These are phyloP conservation scores for Theileria equi DNA, from an alignment of 169 alveolate genomes.

Conservation along the genomic window DNA sequence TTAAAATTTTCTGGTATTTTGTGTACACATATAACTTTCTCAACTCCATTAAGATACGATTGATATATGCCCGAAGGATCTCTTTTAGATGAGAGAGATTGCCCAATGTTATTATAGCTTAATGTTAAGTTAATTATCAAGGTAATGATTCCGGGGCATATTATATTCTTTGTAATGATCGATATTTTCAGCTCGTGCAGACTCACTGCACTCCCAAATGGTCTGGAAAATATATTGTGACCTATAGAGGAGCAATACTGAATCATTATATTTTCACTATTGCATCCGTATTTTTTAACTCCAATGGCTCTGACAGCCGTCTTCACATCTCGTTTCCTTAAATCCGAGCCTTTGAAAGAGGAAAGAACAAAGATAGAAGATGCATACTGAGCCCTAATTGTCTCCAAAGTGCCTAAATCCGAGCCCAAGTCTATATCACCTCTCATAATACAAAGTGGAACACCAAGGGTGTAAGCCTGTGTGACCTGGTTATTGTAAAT, in stretches of 20 bases:
- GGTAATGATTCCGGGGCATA: conserved; percentile 66
- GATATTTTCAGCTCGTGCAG: conserved; percentile 34
- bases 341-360: conserved; percentile 29
- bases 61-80: conserved; percentile 14
- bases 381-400: conserved; percentile 44
- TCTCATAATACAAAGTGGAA: conserved; percentile 39
- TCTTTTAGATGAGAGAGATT: background rate
- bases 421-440: conserved; percentile 53
- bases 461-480: conserved; percentile 45
- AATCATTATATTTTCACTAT: conserved; percentile 29
- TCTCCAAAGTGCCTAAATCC: conserved; percentile 27
- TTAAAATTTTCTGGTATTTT: conserved; percentile 25
- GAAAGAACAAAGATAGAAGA: conserved; percentile 38
- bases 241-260: conserved; percentile 56
- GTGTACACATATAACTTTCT: conserved; percentile 17
- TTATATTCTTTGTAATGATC: conserved; percentile 42
- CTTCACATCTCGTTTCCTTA: conserved; percentile 44
- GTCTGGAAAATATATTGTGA: conserved; percentile 18
- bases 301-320: conserved; percentile 55
- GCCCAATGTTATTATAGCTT: conserved; percentile 18
- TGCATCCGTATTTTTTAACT: conserved; percentile 39
- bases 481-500: conserved; percentile 23
- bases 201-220: conserved; percentile 39
- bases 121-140: conserved; percentile 50
- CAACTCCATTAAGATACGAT: conserved; percentile 37